Conservation (phyloP, 768 basidiomycete species). For the Panellus pusillus region DNA sequence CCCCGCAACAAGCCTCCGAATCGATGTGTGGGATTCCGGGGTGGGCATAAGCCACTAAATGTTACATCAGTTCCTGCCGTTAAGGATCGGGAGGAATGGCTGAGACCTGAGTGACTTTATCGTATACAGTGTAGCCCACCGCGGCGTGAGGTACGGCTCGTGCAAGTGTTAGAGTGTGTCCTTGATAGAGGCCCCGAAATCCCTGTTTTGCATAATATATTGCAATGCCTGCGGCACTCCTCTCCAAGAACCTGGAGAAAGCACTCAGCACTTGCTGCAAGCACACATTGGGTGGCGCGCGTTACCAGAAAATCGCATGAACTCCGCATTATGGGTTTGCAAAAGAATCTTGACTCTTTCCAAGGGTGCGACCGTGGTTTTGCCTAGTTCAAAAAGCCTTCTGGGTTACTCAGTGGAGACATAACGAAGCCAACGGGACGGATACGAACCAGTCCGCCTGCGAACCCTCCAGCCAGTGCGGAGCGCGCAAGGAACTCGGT, state of each 20-base stretch:
- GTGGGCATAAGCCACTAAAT: slow-evolving; percentile 79
- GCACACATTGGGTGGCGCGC: slow-evolving; percentile 27
- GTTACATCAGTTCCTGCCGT: background rate
- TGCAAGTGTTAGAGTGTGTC: slow-evolving; percentile 92
- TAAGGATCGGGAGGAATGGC: background rate
- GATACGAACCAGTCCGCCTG: slow-evolving; percentile 84
- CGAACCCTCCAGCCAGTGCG: slow-evolving; percentile 89
- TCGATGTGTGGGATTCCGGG: slow-evolving; percentile 70
- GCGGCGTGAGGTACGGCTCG: slow-evolving; percentile 97
- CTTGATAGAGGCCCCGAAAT: slow-evolving; percentile 83
- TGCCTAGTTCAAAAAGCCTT: slow-evolving; percentile 51
- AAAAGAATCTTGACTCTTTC: slow-evolving; percentile 99
- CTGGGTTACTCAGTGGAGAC: slow-evolving; percentile 14
- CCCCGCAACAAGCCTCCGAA: slow-evolving; percentile 79
- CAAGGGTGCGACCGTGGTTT: slow-evolving; percentile 91
- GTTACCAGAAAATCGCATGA: slow-evolving; percentile 88
- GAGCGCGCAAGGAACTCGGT: slow-evolving; percentile 56
- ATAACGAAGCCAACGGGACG: slow-evolving; percentile 10
- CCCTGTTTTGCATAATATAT: slow-evolving; percentile 73
- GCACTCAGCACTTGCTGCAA: slow-evolving; percentile 15
- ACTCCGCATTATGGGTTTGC: slow-evolving; percentile 95
- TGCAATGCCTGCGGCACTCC: slow-evolving; percentile 78
- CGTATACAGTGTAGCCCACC: slow-evolving; percentile 97
- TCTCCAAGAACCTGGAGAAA: slow-evolving; percentile 72
- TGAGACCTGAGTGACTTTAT: slow-evolving; percentile 73